Base-by-base conservation (phyloP, 1,284 basidiomycete species). In the Leccinum ponderosum region DNA sequence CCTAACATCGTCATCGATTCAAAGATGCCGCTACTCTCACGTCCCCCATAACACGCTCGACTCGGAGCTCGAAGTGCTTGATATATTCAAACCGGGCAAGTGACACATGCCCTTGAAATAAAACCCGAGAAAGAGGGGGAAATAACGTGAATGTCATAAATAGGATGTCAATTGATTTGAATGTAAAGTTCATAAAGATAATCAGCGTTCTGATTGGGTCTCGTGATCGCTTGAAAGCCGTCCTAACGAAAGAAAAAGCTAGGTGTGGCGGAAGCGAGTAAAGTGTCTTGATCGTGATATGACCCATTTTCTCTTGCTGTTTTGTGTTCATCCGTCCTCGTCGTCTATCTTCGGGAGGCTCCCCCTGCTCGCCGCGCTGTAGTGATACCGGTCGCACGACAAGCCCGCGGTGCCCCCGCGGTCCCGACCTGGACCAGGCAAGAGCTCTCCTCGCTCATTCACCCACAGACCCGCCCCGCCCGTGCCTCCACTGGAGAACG, bases 361-460 rank as follows among this genome's bases (percentile, higher is more conserved):
- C 12, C 58, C 55, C 5, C 61, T 55, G 17, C 64, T 70, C 3
- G 72, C 62, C 3, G 72, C 58, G 11, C 63, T 68, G 39, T 62
- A 65, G 22, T 68, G 61, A 17, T 62, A 61, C 6, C 57, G 59
- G n/a, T 66, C 62, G 14, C 54, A 58, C 17, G 62, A 56, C 42
- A 59, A 63, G 44, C 60, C 51, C 6, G 57, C 54, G 22, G 64
- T 17, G 33, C 58, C 53, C 42, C 33, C 57, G 31, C 9, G 48
- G 22, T 55, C 29, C 6, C 27, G 15, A 20, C 55, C 5, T 15
- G 25, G 11, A 20, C 25, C 55, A 4, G 56, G 48, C 22, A 66
- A 29, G n/a, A 76, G 62, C 55, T 76, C 72, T 3, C 72, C 72
- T 2, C 66, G 69, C 53, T 76, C 72, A 53, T 64, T 76, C 54